Evolutionary conservation across 2,329 filamentous ascomycete genomes (phyloP), one percentile per base, ranked within the genome.

Genomic region (Aureobasidium sp.): DNA sequence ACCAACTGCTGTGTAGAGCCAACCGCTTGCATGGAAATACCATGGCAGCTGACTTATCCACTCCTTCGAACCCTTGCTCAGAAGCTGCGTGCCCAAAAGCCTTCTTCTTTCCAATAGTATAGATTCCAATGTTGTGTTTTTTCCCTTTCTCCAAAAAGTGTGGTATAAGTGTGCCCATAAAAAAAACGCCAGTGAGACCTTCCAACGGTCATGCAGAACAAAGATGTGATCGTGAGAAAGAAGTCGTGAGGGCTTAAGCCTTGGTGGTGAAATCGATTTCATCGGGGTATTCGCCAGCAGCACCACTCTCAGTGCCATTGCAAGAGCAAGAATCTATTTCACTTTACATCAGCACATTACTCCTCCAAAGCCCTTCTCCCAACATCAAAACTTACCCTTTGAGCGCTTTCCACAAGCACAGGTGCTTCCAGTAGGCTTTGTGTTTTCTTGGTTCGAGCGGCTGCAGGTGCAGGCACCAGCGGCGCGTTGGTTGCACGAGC

Each of bases 221-320:
- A 36, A 36, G 20, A 15, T 45, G 34, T 1, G 22, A 25, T 31
- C 37, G 25, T 55, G 8, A 31, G 37, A 25, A 7, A 20, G 36
- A n/a, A 4, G n/a, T 53, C 22, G 36, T 41, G 14, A 39, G 4
- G 25, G 49, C 11, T 56, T 58, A 63, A 55, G 67, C 65, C 78
- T 83, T 85, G 61, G 87, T 90, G 41, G 91, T 97, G 72, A 96
- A 97, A 76, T 97, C 92, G 55, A 83, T 89, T 84, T 97, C 92
- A 68, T 87, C 77, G 63, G 75, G 75, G 31, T 74, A 81, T 31
- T 85, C 82, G 17, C 29, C 9, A 17, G 9, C 39, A 67, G 88
- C 17, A 67, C 88, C 83, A 60, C 84, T 82, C 53, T 82, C 73
- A 20, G 84, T 84, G 74, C 90, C 92, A 75, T 91, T 87, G 73